Evolutionary conservation across 2,329 filamentous ascomycete species (phyloP), one percentile per base, ranked within the genome.

Genomic region (Fusarium heterosporum): DNA sequence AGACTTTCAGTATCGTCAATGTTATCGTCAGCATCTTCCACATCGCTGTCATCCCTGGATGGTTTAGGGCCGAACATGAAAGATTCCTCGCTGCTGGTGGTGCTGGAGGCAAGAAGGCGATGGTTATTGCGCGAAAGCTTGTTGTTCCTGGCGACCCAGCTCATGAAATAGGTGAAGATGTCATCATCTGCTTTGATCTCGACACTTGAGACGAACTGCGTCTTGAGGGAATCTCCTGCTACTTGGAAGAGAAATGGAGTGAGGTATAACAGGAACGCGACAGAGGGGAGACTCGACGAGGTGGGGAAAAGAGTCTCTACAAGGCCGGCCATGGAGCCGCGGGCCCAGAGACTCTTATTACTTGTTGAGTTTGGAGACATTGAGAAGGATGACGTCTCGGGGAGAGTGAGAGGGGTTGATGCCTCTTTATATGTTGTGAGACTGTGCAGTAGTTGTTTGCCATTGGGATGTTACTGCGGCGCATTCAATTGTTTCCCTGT

Each of bases 161-260:
- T 52, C 64, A 68, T 68, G 19, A 68, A 34, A 28, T 61, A 54
- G 8, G 39, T 65, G 8, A 65, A 68, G 3, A 65, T 49, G 32
- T 68, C 64, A 38, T 68, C 64, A 2, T 61, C 47, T 2, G 50
- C 47, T 17, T 52, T 41, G 5, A 68, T 66, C 26, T 68, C 65
- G 11, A 68, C 40, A 11, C 34, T 54, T 4, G 64, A 68, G n/a
- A 68, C 25, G 17, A 64, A 50, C 5, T 64, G 60, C 1, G 50
- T 39, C 16, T 56, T 47, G 10, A 61, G 16, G 2, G 41, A 13
- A 2, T n/a, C 42, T 12, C 36, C 22, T 2, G 40, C 36, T 3
- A 32, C 41, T n/a, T 46, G 29, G 16, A 60, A 16, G 26, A 61
- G 25, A 4, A 61, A 61, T 13, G 57, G 57, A 1, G 58, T 25